phyloP scores from a whole-genome alignment of 345 rosid genomes.

The Kandelia obovata region DNA sequence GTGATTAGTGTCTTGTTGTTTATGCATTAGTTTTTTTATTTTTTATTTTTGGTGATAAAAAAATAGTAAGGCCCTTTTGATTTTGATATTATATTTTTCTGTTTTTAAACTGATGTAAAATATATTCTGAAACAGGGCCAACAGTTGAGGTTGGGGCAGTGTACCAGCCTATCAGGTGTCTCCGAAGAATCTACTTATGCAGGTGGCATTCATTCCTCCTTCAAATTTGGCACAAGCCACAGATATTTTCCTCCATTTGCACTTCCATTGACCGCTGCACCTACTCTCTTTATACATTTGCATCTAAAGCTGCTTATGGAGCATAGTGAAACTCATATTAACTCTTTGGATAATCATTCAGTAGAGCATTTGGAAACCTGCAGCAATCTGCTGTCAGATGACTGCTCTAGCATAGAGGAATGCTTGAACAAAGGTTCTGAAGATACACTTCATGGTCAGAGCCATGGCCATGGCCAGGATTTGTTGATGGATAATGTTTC shows the following conservation, averaged over 20 bases:
- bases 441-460: conserved; percentile 12
- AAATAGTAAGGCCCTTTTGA: not conserved
- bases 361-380: conserved; percentile 32
- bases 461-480: conserved; percentile 10
- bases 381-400: conserved; percentile 31
- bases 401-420: conserved; percentile 28
- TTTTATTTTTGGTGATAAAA: not conserved
- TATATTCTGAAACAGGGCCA: conserved; percentile 42
- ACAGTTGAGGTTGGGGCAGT: conserved; percentile 40
- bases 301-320: conserved; percentile 70
- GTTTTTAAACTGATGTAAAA: conserved; percentile 12
- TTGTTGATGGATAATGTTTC: conserved; percentile 18
- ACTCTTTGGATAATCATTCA: conserved; percentile 37
- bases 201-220: conserved; percentile 25
- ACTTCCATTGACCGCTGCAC: conserved; percentile 54
- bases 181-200: conserved; percentile 29
- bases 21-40: not conserved
- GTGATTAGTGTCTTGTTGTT: no score
- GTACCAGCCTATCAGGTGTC: conserved; percentile 26
- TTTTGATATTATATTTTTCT: not conserved
- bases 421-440: conserved; percentile 27
- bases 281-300: conserved; percentile 53
- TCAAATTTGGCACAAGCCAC: conserved; percentile 31
- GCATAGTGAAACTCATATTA: conserved; percentile 26
- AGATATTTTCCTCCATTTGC: conserved; percentile 41